Conservation (phyloP, 2,329 filamentous ascomycete species). For the Phoma sp. region DNA sequence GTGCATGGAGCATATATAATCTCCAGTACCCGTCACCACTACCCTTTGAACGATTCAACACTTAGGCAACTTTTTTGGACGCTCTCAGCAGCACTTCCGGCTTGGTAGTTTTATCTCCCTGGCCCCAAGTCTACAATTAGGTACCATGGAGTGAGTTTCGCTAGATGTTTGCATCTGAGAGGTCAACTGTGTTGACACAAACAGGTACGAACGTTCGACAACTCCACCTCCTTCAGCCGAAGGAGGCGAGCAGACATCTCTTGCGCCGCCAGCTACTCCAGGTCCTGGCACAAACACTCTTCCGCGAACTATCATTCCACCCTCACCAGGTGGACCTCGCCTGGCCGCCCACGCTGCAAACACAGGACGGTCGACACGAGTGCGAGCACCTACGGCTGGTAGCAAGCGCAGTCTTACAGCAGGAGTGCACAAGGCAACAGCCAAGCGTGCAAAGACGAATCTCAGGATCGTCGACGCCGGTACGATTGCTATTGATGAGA, state of each 20-base stretch:
- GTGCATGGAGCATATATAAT: neutral
- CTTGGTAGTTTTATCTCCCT: neutral
- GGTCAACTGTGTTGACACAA: neutral
- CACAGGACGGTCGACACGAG: neutral
- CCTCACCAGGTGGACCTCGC: neutral
- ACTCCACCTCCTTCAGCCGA: neutral
- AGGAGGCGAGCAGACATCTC: neutral
- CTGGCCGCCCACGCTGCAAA: neutral
- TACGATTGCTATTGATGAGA: neutral
- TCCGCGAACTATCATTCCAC: neutral
- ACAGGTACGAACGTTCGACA: neutral
- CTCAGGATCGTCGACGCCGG: neutral
- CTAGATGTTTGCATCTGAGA: neutral
- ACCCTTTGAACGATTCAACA: no score
- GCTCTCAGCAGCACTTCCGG: neutral
- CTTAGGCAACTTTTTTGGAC: no score
- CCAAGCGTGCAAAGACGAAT: neutral
- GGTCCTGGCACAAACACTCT: neutral
- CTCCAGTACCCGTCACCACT: no score
- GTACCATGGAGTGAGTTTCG: neutral
- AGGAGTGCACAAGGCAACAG: neutral
- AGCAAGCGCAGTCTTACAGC: slow-evolving; percentile 1
- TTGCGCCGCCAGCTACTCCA: neutral
- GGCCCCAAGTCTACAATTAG: neutral
- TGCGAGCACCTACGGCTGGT: neutral